Base-by-base conservation (phyloP, 139 green algal species). In the Chlorella sp. region DNA sequence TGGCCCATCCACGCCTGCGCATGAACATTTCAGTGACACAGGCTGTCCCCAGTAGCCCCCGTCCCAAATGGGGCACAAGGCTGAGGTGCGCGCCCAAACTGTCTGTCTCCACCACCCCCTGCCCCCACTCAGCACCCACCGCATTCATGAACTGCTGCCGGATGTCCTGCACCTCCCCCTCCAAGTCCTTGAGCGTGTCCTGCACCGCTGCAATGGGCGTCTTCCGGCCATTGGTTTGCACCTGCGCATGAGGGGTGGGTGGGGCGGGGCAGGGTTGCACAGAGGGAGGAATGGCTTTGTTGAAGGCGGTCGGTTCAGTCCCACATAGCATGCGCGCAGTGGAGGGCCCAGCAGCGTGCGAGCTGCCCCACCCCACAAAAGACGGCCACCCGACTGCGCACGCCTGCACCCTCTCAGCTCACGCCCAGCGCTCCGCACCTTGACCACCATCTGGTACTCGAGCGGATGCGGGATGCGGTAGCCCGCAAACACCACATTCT, bases 391-490 rank as follows among this genome's bases (percentile, higher is more conserved):
- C n/a, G n/a, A n/a, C 13, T 26, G 56, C 56, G 22, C 56, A 65
- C 56, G 22, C 6, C 7, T 16, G 56, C 56, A 34, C 60, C 60
- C 22, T 34, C 6, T 36, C 2, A 1, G 19, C 22, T 19, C 1
- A 41, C 67, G 9, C 0, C 14, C 34, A 6, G 32, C 17, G 5
- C 4, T 2, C 0, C 72, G 36, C 54, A 98, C 92, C 84, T 94
- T 96, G 73, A 99, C 85, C 1, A 96, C 77, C 81, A 99, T 93
- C 30, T 92, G 86, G 62, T 98, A 92, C 76, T 98, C 92, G 20
- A 99, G 91, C 3, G 97, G 97, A 87, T 99, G 97, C 0, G 97
- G 97, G 64, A 98, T 93, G 58, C 94, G 93, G 90, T 99, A 99
- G 17, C 97, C 97, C 8, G 96, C 91, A 88, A 99, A 99, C 17